A percentile compares a stretch with the other conserved stretches of the same genome.
phyloP scores from a whole-genome alignment of 345 rosid species.

The Hibiscus mutabilis region DNA sequence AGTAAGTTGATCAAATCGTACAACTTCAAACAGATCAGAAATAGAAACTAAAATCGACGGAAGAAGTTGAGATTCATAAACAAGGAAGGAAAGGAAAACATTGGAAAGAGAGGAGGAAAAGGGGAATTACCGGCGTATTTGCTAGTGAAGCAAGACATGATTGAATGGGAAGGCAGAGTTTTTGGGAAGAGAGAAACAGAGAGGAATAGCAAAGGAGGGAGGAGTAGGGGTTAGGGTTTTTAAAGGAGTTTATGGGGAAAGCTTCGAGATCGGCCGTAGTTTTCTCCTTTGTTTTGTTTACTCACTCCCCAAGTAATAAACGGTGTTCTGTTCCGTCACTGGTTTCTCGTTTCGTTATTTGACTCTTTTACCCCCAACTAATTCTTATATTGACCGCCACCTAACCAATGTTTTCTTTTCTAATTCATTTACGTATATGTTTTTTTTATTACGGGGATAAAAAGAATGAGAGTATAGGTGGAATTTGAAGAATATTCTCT shows the following conservation, averaged over 20 bases:
- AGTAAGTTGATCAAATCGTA: background rate
- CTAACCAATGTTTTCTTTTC: too few relatives aligned
- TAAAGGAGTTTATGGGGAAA: background rate
- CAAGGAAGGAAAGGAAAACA: background rate
- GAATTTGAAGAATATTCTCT: too few relatives aligned
- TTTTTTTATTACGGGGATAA: too few relatives aligned
- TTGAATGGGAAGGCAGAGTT: background rate
- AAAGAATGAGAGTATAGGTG: too few relatives aligned
- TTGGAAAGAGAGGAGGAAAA: background rate
- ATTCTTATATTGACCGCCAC: too few relatives aligned
- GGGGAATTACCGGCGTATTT: background rate
- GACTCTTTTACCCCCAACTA: too few relatives aligned
- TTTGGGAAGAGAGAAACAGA: background rate
- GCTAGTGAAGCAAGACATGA: conserved; percentile 1
- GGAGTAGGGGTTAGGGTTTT: background rate
- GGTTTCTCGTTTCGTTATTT: too few relatives aligned
- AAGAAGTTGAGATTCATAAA: background rate
- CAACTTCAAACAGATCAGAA: background rate
- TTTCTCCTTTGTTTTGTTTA: too few relatives aligned
- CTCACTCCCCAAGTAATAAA: too few relatives aligned
- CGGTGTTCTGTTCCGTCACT: too few relatives aligned
- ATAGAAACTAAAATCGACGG: background rate
- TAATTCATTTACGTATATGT: too few relatives aligned
- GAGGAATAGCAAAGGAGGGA: background rate
- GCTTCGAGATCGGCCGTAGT: background rate